Evolutionary conservation across 2,329 filamentous ascomycete species (phyloP).

Genomic region (Aureobasidium vineae): DNA sequence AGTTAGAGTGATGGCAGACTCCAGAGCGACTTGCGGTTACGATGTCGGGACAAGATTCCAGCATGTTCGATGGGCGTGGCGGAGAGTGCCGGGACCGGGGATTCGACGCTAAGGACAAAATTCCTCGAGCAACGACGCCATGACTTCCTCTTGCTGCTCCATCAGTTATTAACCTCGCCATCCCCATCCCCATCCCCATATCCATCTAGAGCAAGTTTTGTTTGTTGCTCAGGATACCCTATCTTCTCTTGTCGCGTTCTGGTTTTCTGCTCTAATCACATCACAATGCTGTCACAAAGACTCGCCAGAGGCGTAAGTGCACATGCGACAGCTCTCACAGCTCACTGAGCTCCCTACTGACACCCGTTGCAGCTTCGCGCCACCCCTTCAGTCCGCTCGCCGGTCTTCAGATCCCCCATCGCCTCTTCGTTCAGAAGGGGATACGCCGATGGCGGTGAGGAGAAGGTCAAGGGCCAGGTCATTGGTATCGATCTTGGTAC

Average conservation of each 20-base stretch:
- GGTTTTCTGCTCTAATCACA: slow-evolving; percentile 16
- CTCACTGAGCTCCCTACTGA: slow-evolving; percentile 29
- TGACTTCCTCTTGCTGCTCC: slow-evolving; percentile 23
- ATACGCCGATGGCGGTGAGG: slow-evolving; percentile 69
- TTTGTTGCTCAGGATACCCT: slow-evolving; percentile 22
- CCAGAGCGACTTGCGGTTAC: not conserved
- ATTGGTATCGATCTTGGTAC: slow-evolving; percentile 99
- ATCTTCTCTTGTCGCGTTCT: slow-evolving; percentile 25
- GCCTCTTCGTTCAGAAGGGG: slow-evolving; percentile 69
- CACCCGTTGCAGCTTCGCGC: slow-evolving; percentile 33
- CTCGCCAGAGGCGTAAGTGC: slow-evolving; percentile 40
- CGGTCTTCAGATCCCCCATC: slow-evolving; percentile 61
- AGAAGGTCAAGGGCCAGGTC: slow-evolving; percentile 99
- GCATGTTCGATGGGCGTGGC: slow-evolving; percentile 22
- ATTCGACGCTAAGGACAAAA: slow-evolving; percentile 24
- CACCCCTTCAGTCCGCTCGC: slow-evolving; percentile 39
- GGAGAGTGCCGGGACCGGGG: slow-evolving; percentile 11
- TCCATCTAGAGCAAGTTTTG: slow-evolving; percentile 9
- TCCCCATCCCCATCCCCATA: slow-evolving; percentile 11
- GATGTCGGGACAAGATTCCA: slow-evolving; percentile 10
- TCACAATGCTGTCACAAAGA: slow-evolving; percentile 39
- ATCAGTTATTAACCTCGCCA: slow-evolving; percentile 25
- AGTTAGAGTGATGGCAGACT: not conserved
- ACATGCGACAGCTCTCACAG: slow-evolving; percentile 15
- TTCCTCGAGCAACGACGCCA: slow-evolving; percentile 24